phyloP scores from a whole-genome alignment of 192 early-diverging fungal species.

The Backusella psychrophila region DNA sequence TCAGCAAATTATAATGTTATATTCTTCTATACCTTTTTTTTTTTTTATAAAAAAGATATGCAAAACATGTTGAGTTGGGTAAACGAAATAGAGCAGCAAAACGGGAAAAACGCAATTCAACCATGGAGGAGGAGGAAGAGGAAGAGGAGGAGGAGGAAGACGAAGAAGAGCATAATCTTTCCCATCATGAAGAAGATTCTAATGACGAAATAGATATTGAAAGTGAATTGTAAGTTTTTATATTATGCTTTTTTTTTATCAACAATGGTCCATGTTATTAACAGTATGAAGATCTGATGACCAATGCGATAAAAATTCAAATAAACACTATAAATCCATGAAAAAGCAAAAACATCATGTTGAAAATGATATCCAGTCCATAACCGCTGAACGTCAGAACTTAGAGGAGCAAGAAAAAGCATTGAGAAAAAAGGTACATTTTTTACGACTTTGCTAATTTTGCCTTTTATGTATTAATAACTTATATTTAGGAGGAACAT shows the following conservation, averaged over 20 bases:
- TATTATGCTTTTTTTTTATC: not conserved
- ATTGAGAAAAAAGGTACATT: slow-evolving; percentile 36
- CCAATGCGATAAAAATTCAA: slow-evolving; percentile 18
- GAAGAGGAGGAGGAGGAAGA: slow-evolving; percentile 13
- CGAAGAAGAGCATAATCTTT: not conserved
- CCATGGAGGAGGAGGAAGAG: slow-evolving; percentile 11
- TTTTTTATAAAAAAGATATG: not conserved
- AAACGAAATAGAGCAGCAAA: slow-evolving; percentile 4
- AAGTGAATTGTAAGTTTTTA: slow-evolving; percentile 8
- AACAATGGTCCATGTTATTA: not conserved
- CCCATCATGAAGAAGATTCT: not conserved
- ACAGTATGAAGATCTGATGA: slow-evolving; percentile 12
- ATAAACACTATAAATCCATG: slow-evolving; percentile 41
- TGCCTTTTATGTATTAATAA: not conserved
- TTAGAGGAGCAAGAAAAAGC: slow-evolving; percentile 51
- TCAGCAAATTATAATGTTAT: not conserved
- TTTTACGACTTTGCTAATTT: too few relatives aligned
- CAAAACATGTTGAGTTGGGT: slow-evolving; percentile 9
- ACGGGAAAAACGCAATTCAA: not conserved
- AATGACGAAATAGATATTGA: slow-evolving; percentile 19
- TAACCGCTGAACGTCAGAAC: slow-evolving; percentile 33
- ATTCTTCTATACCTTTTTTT: not conserved
- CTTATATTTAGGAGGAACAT: slow-evolving; percentile 47
- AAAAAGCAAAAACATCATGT: slow-evolving; percentile 43
- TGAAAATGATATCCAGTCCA: slow-evolving; percentile 14